Conservation (phyloP, 192 early-diverging fungal species). For the Coemansia sp. region DNA sequence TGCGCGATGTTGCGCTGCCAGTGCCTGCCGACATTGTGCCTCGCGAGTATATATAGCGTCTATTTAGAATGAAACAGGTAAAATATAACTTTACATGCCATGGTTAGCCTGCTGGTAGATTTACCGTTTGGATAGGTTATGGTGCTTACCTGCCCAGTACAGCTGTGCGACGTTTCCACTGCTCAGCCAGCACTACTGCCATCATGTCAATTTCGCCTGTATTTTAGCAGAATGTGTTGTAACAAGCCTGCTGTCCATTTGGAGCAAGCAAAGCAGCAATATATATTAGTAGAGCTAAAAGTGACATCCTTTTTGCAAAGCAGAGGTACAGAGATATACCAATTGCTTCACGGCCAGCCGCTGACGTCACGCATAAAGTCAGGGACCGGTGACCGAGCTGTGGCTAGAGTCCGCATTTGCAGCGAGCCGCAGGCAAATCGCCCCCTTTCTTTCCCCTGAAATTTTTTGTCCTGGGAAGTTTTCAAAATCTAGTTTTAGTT, state of each 20-base stretch:
- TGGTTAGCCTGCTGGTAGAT: too few relatives aligned
- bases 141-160: not conserved
- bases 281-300: too few relatives aligned
- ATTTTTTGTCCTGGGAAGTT: not conserved
- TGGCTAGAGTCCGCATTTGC: not conserved
- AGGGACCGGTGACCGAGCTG: not conserved
- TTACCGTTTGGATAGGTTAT: not conserved
- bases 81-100: not conserved
- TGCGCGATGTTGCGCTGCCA: constrained; percentile 14
- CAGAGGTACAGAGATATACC: not conserved
- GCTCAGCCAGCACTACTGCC: not conserved
- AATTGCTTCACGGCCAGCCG: not conserved
- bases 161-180: not conserved
- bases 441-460: not conserved
- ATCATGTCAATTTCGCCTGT: not conserved
- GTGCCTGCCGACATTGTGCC: not conserved
- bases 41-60: not conserved
- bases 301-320: not conserved
- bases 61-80: not conserved
- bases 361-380: not conserved
- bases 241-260: too few relatives aligned
- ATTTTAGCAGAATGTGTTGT: too few relatives aligned
- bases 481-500: not conserved
- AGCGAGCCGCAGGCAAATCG: not conserved
- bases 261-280: too few relatives aligned